phyloP scores from a whole-genome alignment of 192 early-diverging fungal species.

The Podila horticola region DNA sequence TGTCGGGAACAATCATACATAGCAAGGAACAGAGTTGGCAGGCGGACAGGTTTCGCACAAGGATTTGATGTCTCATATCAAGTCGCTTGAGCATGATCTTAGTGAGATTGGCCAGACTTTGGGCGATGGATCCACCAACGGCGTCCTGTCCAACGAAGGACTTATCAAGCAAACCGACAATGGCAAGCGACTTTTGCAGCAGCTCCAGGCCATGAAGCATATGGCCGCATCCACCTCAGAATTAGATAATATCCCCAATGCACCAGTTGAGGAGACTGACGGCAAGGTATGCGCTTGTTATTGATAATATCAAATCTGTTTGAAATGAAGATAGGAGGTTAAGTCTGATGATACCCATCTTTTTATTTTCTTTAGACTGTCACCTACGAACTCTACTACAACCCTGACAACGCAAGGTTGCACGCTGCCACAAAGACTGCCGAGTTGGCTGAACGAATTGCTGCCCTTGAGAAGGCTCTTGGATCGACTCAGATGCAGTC shows the following conservation, averaged over 20 bases:
- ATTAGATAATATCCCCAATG: constrained; percentile 8
- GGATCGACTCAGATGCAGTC: constrained; percentile 71
- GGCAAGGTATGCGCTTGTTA: constrained; percentile 22
- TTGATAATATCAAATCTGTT: too few species aligned
- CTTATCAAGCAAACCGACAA: constrained; percentile 60
- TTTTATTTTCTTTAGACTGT: constrained; percentile 49
- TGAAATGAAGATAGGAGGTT: too few species aligned
- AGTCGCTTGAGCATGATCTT: constrained; percentile 62
- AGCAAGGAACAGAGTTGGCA: constrained; percentile 46
- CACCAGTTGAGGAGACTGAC: constrained; percentile 7
- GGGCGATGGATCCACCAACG: constrained; percentile 37
- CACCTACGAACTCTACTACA: constrained; percentile 81
- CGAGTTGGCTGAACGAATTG: constrained; percentile 75
- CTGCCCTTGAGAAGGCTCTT: constrained; percentile 73
- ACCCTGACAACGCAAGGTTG: constrained; percentile 66
- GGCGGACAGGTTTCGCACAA: constrained; percentile 50
- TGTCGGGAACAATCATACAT: background rate
- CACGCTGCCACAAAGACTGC: constrained; percentile 65
- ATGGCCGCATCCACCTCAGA: constrained; percentile 12
- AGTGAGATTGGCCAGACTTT: constrained; percentile 56
- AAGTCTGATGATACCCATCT: too few species aligned
- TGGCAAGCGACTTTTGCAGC: constrained; percentile 61
- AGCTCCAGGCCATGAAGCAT: constrained; percentile 63
- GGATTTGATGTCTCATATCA: constrained; percentile 60
- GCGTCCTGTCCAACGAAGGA: constrained; percentile 44